A percentile compares a stretch with the other conserved stretches of the same genome.
phyloP scores from a whole-genome alignment of 225 moss, liverwort and hornwort genomes.

The Antitrichia curtipendula region DNA sequence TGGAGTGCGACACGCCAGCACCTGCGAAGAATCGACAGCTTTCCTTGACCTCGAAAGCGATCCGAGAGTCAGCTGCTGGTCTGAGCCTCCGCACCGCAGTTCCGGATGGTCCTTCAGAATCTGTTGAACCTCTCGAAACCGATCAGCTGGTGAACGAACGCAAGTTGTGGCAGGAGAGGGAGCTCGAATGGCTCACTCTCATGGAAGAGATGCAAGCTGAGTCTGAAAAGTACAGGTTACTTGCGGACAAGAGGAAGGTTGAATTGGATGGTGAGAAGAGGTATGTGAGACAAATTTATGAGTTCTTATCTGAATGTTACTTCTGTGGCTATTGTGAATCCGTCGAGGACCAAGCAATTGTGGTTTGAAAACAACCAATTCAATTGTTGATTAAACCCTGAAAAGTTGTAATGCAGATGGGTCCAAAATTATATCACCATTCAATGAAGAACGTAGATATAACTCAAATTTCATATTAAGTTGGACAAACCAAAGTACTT shows the following conservation, averaged over 20 bases:
- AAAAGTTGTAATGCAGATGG: background rate
- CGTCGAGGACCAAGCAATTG: no score
- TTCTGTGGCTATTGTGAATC: background rate
- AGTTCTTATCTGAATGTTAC: background rate
- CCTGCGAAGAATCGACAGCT: slow-evolving; percentile 46
- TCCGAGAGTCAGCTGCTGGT: slow-evolving; percentile 35
- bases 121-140: background rate
- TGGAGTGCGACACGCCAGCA: slow-evolving; percentile 42
- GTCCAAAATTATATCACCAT: no score
- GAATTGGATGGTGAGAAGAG: slow-evolving; percentile 88
- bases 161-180: slow-evolving; percentile 78
- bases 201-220: slow-evolving; percentile 81
- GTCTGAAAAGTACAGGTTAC: slow-evolving; percentile 54
- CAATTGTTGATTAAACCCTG: background rate
- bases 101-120: background rate
- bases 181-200: slow-evolving; percentile 75
- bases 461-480: no score
- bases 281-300: background rate
- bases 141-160: slow-evolving; percentile 49
- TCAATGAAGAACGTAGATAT: background rate
- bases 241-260: slow-evolving; percentile 70
- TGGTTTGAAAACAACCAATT: background rate
- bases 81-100: slow-evolving; percentile 1
- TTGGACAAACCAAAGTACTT: background rate
- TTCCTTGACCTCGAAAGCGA: slow-evolving; percentile 47